Evolutionary conservation across 306 rosid species (phyloP).

Genomic region (Cucurbita argyrosperma): DNA sequence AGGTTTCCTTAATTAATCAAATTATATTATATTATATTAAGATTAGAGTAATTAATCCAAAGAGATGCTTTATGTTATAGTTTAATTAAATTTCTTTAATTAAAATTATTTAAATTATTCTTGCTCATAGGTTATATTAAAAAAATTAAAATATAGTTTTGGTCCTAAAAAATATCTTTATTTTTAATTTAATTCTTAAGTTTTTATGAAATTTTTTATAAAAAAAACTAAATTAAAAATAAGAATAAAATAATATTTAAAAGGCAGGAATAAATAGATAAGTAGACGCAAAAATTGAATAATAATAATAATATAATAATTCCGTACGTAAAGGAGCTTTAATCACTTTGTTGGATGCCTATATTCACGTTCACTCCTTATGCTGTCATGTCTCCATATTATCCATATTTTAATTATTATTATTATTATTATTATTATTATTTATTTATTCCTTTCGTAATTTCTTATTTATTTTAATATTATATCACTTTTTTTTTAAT

Average conservation of each 20-base stretch:
- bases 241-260: background rate
- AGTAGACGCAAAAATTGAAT: background rate
- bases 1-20: background rate
- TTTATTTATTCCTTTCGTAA: too few relatives aligned
- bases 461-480: too few relatives aligned
- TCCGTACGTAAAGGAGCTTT: background rate
- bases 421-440: background rate
- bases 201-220: too few relatives aligned
- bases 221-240: background rate
- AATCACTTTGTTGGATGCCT: background rate
- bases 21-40: background rate
- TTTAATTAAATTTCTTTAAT: background rate
- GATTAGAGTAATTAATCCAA: background rate
- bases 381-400: background rate
- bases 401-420: background rate
- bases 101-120: too few relatives aligned
- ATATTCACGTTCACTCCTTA: slow-evolving; percentile 4
- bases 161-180: too few relatives aligned
- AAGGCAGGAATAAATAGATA: background rate
- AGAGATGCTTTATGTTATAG: background rate
- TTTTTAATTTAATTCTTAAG: too few relatives aligned
- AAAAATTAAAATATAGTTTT: background rate
- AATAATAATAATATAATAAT: background rate
- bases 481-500: too few relatives aligned
- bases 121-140: too few relatives aligned